Evolutionary conservation across 495 filamentous ascomycete genomes (phyloP), one percentile per base, ranked within the genome.

Genomic region (Cercophora newfieldiana): DNA sequence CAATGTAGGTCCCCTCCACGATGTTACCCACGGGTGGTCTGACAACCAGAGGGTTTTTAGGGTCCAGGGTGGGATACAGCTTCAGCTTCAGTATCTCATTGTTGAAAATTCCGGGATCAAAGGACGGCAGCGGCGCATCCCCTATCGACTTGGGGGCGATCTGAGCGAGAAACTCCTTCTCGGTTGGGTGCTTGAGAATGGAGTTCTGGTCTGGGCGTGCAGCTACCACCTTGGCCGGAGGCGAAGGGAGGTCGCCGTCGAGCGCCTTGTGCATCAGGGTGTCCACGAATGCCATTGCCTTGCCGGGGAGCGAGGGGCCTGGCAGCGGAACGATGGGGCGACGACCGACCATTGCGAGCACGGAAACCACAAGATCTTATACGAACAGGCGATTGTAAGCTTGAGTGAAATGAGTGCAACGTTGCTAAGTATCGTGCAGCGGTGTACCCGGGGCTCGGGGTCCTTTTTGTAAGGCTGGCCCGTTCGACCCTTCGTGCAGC

Each of bases 91-190:
- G 49, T 29, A 77, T 31, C 64, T 77, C 70, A 54, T 71, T 73
- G 67, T 77, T 66, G 53, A 75, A 74, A 22, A 77, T 63, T 22
- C 75, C 75, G 0, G 75, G 72, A 59, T 77, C 75, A 29, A 75
- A 74, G 1, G 74, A 76, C 5, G 68, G 66, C 22, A 74, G 60
- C 3, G 71, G 67, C n/a, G 64, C 65, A 48, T 77, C 70, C 19
- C 33, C 30, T 28, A 75, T 53, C 0, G 57, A 47, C 31, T 71
- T 61, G 8, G 75, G 70, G 6, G 66, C 66, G 18, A 74, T 29
- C 24, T 75, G 63, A n/a, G 66, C 66, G 0, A 73, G 21, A 7
- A 58, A 71, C 30, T 75, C 70, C 59, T 70, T 72, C 54, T 74
- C 66, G 6, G 66, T 48, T 0, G 47, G 69, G 33, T 75, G 73